Evolutionary conservation across 2,329 filamentous ascomycete species (phyloP).

Genomic region (Sarocladium strictum): DNA sequence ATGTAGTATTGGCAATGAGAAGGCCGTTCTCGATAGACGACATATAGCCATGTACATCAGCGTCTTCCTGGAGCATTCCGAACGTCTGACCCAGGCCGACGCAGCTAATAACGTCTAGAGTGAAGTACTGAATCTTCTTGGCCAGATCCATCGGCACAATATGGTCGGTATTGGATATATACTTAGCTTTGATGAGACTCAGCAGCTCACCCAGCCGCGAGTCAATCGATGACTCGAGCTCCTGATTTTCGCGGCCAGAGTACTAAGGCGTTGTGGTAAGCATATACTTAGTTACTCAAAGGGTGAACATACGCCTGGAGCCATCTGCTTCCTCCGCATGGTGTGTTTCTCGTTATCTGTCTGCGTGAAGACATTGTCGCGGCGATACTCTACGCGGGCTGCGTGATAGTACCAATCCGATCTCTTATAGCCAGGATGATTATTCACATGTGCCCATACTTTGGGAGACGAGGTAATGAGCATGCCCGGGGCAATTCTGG

Average conservation of each 20-base stretch:
- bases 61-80: slow-evolving; percentile 39
- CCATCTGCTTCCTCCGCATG: slow-evolving; percentile 40
- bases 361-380: slow-evolving; percentile 48
- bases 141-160: slow-evolving; percentile 39
- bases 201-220: slow-evolving; percentile 38
- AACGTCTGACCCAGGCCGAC: slow-evolving; percentile 46
- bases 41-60: slow-evolving; percentile 43
- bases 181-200: slow-evolving; percentile 36
- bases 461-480: slow-evolving; percentile 43
- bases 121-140: slow-evolving; percentile 48
- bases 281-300: not conserved
- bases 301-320: slow-evolving; percentile 35
- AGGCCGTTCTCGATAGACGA: slow-evolving; percentile 35
- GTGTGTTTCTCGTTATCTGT: slow-evolving; percentile 42
- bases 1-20: slow-evolving; percentile 29
- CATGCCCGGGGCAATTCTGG: slow-evolving; percentile 36
- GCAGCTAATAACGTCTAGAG: slow-evolving; percentile 49
- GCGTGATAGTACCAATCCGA: slow-evolving; percentile 38
- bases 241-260: slow-evolving; percentile 47
- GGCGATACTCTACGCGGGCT: slow-evolving; percentile 40
- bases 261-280: slow-evolving; percentile 31
- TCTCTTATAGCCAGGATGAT: slow-evolving; percentile 33
- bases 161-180: slow-evolving; percentile 26
- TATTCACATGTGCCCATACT: slow-evolving; percentile 37
- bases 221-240: slow-evolving; percentile 44